Base-by-base conservation (phyloP, 345 rosid species). In the Schrenkiella parvula region DNA sequence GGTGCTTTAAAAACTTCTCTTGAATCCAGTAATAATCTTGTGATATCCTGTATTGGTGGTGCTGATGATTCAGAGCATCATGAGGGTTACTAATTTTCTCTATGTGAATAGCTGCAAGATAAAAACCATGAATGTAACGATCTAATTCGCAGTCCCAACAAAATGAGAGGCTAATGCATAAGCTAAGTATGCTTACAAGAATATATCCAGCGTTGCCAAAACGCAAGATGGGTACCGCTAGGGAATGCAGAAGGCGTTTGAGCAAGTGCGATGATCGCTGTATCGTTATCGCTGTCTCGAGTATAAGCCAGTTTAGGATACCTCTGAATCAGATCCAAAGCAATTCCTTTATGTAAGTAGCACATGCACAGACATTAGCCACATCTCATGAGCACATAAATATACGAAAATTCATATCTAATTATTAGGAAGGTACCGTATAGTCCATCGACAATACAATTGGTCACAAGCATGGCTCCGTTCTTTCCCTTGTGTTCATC, bases 231-330 rank as follows among this genome's bases (percentile, higher is more conserved):
- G 70, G 72, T 67, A 76, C 90, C 89, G 58, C 92, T 87, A 14
- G 82, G 84, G 26, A 89, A 89, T 39, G 92, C 87, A 38, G 82
- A 80, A 53, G 92, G 89, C 25, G 81, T 83, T 57, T 83, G 85
- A 70, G 96, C 92, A 74, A 89, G 76, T 28, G 85, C 75, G 8
- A 75, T 74, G 5, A 89, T 53, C 8, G 86, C 89, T 23, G 90
- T 89, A 69, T 89, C 96, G 3, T 59, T 37, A 60, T 89, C 96
- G 12, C 70, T 79, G 35, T 89, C 96, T 47, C 75, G 59, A 4
- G 84, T 69, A 52, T 72, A 74, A n/a, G 85, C 88, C 73, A 89
- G 73, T 29, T 66, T 34, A 5, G 82, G 85, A 43, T 78, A 76
- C 23, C 53, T 76, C 38, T 72, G 84, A 37, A 87, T 79, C 67